Conservation (phyloP, 140 eudicot species). For the Stevia rebaudiana region DNA sequence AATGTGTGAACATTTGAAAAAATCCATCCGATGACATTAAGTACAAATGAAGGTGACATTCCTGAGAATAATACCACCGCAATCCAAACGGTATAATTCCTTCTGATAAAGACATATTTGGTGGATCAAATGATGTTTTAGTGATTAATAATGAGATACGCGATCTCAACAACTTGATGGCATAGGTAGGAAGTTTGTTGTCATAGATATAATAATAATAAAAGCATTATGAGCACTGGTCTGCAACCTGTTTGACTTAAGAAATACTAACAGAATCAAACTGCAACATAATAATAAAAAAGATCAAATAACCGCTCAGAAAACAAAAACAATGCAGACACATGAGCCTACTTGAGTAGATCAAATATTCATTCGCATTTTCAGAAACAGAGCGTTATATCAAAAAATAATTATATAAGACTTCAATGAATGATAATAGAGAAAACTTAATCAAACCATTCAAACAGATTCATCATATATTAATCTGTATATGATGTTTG, state of each 20-base stretch:
- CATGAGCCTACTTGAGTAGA: slow-evolving; percentile 20
- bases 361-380: slow-evolving; percentile 11
- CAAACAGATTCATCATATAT: slow-evolving; percentile 6
- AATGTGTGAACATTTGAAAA: slow-evolving; percentile 28
- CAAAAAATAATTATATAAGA: neutral
- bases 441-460: neutral
- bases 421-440: slow-evolving; percentile 1
- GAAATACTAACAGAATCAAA: slow-evolving; percentile 9
- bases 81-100: slow-evolving; percentile 40
- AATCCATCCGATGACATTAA: slow-evolving; percentile 24
- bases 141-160: slow-evolving; percentile 17
- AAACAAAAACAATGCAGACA: slow-evolving; percentile 20
- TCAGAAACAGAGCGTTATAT: slow-evolving; percentile 20
- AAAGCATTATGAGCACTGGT: slow-evolving; percentile 21
- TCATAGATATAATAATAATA: slow-evolving; percentile 9
- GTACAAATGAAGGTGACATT: slow-evolving; percentile 29
- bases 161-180: slow-evolving; percentile 14
- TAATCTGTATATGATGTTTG: neutral
- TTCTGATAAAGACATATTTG: slow-evolving; percentile 41
- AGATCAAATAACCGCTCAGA: slow-evolving; percentile 8
- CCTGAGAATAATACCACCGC: slow-evolving; percentile 43
- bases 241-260: slow-evolving; percentile 29
- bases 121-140: slow-evolving; percentile 33
- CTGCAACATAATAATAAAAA: slow-evolving; percentile 20
- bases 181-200: slow-evolving; percentile 14